These are phyloP conservation scores for Colletotrichum caudatum DNA, from an alignment of 2,329 filamentous ascomycete species.

Conservation along the genomic window DNA sequence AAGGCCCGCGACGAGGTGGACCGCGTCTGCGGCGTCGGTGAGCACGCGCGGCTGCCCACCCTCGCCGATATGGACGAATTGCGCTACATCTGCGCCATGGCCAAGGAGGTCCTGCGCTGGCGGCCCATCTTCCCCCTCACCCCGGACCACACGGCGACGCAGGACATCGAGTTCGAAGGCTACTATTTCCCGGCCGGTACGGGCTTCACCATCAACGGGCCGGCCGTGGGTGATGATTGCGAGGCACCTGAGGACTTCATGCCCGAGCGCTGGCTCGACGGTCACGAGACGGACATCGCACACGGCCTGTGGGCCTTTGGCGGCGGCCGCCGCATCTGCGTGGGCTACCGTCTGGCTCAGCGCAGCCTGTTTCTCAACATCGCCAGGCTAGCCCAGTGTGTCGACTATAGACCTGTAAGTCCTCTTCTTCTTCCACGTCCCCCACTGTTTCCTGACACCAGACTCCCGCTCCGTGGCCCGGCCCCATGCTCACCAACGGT, in stretches of 20 bases:
- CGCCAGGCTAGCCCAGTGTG: slow-evolving; percentile 44
- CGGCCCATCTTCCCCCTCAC: slow-evolving; percentile 54
- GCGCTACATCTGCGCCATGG: slow-evolving; percentile 51
- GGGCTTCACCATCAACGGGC: slow-evolving; percentile 55
- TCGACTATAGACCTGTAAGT: slow-evolving; percentile 40
- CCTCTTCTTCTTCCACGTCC: background rate
- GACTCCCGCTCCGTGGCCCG: no score
- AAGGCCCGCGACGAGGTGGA: slow-evolving; percentile 58
- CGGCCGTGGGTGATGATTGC: slow-evolving; percentile 51
- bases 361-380: slow-evolving; percentile 45
- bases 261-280: slow-evolving; percentile 54
- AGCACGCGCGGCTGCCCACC: slow-evolving; percentile 53
- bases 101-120: slow-evolving; percentile 61
- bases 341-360: slow-evolving; percentile 46
- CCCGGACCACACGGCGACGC: slow-evolving; percentile 53
- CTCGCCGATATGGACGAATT: slow-evolving; percentile 55
- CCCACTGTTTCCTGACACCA: background rate
- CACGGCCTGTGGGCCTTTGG: slow-evolving; percentile 47
- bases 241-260: slow-evolving; percentile 48
- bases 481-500: background rate
- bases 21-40: slow-evolving; percentile 51
- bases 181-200: slow-evolving; percentile 59
- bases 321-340: slow-evolving; percentile 44
- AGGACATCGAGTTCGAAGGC: slow-evolving; percentile 55
- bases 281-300: slow-evolving; percentile 41